Percentiles rank a stretch among this genome's conserved stretches.
phyloP scores from a whole-genome alignment of 2,329 filamentous ascomycete genomes.

The Colletotrichum sp. region DNA sequence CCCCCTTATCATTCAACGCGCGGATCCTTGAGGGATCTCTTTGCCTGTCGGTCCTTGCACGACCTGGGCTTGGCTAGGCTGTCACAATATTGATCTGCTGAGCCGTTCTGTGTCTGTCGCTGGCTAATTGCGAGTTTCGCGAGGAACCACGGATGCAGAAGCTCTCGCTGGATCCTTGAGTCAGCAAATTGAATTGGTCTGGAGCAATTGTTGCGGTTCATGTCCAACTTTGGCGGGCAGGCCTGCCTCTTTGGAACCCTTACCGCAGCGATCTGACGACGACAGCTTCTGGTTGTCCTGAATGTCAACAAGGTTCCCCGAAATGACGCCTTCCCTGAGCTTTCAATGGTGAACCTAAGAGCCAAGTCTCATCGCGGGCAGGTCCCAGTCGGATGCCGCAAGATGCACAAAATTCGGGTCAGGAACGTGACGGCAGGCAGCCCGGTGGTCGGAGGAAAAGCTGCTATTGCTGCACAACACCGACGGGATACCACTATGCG shows the following conservation, averaged over 20 bases:
- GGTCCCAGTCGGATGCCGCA: not conserved
- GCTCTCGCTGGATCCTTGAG: not conserved
- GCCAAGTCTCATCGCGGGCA: slow-evolving; percentile 7
- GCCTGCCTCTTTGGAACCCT: not conserved
- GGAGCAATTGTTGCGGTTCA: not conserved
- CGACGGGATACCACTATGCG: not conserved
- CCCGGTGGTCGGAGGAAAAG: slow-evolving; percentile 5
- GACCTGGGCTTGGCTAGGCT: not conserved
- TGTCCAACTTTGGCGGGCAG: not conserved
- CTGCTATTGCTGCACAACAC: not conserved
- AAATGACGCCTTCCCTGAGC: not conserved
- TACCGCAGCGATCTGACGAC: not conserved
- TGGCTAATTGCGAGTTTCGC: not conserved
- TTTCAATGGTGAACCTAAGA: not conserved
- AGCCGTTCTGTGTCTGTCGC: not conserved
- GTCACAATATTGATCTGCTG: not conserved
- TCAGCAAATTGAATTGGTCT: not conserved
- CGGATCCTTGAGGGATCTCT: not conserved
- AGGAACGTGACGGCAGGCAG: slow-evolving; percentile 7
- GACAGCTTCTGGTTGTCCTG: not conserved
- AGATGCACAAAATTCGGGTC: not conserved
- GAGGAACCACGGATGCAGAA: not conserved
- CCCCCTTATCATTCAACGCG: not conserved
- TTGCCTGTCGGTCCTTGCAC: not conserved
- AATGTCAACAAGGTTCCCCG: slow-evolving; percentile 1